Base-by-base conservation (phyloP, 106 monocot genomes). In the Agapanthus africanus region DNA sequence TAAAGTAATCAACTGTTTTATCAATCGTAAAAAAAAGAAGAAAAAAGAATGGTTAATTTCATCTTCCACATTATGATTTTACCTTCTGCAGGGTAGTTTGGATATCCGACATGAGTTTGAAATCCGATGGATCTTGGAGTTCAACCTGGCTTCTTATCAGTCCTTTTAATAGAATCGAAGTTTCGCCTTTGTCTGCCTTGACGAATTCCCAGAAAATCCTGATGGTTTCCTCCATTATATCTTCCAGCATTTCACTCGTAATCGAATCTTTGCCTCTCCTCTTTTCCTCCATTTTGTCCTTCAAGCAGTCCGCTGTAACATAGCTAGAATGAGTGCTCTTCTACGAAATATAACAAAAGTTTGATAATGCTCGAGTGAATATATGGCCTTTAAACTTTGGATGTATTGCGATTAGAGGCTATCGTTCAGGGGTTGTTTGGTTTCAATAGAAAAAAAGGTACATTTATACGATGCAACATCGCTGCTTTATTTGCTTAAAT, bases 171-270 rank as follows among this genome's bases (percentile, higher is more conserved):
- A 87, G 63, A 23, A n/a, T 40, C 22, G 86, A 68, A 10, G 82
- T 73, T 72, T 89, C 79, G 42, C 74, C 71, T 61, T 85, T 92
- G 54, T 97, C 97, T 11, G 84, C 81, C 79, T 81, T 89, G 40
- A 97, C 73, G 54, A 97, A 97, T 23, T 90, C 82, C 89, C 89
- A 90, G 21, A 97, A 83, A 31, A 81, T 33, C 31, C 76, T 77
- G 51, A 92, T 92, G 0, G 78, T 73, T n/a, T 84, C 80, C 64
- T 82, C 84, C 87, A 97, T 85, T 36, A 82, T 73, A 11, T 89
- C 81, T 62, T 85, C 78, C 22, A 97, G 26, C 52, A 81, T 68
- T 54, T 91, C 88, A 22, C 79, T 71, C 9, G 78, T 75, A 18
- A 87, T 65, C 6, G 35, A 64, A 4, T 42, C 68, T 7, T 73